Evolutionary conservation across 306 rosid genomes (phyloP), one percentile per base, ranked within the genome.

Genomic region (Lotus japonicus): DNA sequence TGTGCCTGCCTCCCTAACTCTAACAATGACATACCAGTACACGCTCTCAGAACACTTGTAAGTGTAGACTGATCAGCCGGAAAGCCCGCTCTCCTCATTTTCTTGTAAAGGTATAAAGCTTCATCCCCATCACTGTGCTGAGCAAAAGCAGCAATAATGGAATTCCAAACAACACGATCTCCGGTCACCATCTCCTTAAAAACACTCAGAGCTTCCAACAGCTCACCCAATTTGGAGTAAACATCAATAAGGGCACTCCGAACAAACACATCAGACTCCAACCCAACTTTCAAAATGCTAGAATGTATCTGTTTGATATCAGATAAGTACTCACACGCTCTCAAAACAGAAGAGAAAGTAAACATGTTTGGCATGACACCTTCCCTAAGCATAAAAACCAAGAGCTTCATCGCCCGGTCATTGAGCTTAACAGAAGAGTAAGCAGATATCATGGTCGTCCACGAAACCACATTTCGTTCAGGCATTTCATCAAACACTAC

Each of bases 1-100:
- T 92, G 95, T 0, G 66, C 80, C 67, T 89, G 96, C 65, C 84
- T 83, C 56, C 98, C 98, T 72, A 92, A 68, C 83, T 92, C 98
- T 63, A 89, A 73, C 75, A 86, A 85, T 1, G 91, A 79, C 64
- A 89, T 69, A 54, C 80, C 74, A 3, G 91, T 89, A 65, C 89
- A 86, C 1, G 95, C 98, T 79, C 98, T 89, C 73, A 92, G 63
- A 58, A 86, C 89, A 71, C 96, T 89, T 0, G 96, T 92, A 16
- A 92, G 53, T 6, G 95, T 81, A 1, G 92, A 81, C 76, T 89
- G 95, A 53, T 84, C 84, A 26, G 87, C 81, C 1, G 12, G 35
- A 66, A 85, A 86, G 10, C 92, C 87, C 0, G 70, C 80, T 21
- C 84, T 74, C 67, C 88, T 87, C 98, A 92, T 92, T 8, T 76